Conservation (phyloP, 2,329 filamentous ascomycete species). For the Magnaporthiopsis incrustans region DNA sequence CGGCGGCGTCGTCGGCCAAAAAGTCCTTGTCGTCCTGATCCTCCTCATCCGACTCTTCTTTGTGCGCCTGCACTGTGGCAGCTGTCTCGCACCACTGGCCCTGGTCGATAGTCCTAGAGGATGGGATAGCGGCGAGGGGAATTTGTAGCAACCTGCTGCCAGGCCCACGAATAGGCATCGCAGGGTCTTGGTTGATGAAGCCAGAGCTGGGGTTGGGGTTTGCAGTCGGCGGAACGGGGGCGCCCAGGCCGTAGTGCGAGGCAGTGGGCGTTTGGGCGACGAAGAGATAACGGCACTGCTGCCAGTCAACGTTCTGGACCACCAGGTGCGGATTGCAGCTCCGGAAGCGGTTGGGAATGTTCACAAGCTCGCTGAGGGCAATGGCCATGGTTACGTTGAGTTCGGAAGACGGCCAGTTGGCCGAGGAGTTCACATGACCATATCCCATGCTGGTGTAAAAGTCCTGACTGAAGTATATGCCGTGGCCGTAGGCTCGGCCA, state of each 20-base stretch:
- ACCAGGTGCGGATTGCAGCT: conserved; percentile 56
- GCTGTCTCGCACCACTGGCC: neutral
- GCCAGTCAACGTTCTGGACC: conserved; percentile 71
- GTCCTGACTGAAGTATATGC: conserved; percentile 68
- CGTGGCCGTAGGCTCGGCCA: conserved; percentile 68
- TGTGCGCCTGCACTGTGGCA: neutral
- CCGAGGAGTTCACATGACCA: conserved; percentile 11
- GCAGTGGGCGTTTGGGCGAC: conserved; percentile 24
- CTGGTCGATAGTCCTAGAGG: neutral
- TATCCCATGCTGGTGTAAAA: conserved; percentile 51
- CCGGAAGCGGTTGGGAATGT: conserved; percentile 56
- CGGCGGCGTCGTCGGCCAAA: neutral
- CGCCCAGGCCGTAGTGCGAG: no score
- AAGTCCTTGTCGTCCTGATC: neutral
- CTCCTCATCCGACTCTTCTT: neutral
- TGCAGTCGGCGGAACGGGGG: neutral
- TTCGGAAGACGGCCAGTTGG: conserved; percentile 57
- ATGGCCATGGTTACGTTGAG: conserved; percentile 53
- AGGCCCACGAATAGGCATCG: neutral
- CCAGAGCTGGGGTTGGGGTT: neutral
- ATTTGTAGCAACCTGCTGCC: neutral
- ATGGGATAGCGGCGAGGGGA: conserved; percentile 6
- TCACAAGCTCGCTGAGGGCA: conserved; percentile 80
- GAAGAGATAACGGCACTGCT: conserved; percentile 81
- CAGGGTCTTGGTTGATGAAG: conserved; percentile 2